phyloP scores from a whole-genome alignment of 2,329 filamentous ascomycete species.

The Fusarium oxysporum region DNA sequence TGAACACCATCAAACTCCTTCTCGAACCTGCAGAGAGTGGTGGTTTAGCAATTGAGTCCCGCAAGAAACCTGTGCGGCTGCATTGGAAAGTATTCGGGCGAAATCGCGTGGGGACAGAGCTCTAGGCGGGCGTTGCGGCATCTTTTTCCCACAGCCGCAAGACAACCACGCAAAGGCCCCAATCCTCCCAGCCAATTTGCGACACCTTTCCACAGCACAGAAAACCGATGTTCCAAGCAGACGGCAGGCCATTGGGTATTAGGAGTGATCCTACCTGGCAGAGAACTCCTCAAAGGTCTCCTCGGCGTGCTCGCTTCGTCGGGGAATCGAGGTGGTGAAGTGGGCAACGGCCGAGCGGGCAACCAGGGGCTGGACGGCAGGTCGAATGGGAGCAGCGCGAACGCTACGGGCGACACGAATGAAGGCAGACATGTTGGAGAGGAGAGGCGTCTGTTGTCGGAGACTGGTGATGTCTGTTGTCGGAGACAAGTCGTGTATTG shows the following conservation, averaged over 20 bases:
- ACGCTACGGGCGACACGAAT: conserved; percentile 78
- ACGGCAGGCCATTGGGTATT: conserved; percentile 29
- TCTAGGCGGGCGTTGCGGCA: conserved; percentile 43
- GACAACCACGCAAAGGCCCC: conserved; percentile 11
- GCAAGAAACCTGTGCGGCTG: conserved; percentile 29
- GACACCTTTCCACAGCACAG: not conserved
- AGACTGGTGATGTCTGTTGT: conserved; percentile 39
- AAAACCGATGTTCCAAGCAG: conserved; percentile 7
- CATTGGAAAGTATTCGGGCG: conserved; percentile 45
- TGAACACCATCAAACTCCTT: conserved; percentile 98
- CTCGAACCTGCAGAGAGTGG: conserved; percentile 79
- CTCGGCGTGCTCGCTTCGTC: conserved; percentile 78
- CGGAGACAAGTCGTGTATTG: conserved; percentile 33
- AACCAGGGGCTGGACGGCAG: conserved; percentile 66
- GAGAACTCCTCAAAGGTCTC: conserved; percentile 99
- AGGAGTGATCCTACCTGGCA: conserved; percentile 77
- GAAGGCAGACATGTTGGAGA: conserved; percentile 73
- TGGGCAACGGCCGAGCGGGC: conserved; percentile 66
- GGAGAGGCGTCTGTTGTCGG: conserved; percentile 32
- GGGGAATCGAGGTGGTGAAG: conserved; percentile 73
- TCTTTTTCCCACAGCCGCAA: conserved; percentile 39
- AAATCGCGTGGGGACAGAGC: conserved; percentile 44
- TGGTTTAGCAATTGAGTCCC: conserved; percentile 47
- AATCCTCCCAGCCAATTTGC: not conserved
- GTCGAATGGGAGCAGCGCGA: conserved; percentile 71